phyloP scores from a whole-genome alignment of 2,329 filamentous ascomycete genomes.

The Metarhizium album region DNA sequence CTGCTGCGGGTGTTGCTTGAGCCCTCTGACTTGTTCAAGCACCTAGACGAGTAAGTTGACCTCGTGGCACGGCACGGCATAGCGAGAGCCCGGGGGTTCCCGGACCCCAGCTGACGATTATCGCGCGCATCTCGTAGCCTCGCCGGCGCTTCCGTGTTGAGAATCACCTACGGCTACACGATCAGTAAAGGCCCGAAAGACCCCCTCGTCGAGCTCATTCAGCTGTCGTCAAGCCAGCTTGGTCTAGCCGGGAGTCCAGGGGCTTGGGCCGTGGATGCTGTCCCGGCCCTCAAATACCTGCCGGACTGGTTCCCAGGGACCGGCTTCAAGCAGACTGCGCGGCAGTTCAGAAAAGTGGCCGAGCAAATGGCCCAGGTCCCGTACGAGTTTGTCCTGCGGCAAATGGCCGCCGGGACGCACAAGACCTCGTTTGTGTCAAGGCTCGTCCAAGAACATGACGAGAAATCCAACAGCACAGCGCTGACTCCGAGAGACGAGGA shows the following conservation, averaged over 20 bases:
- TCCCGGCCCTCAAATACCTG: slow-evolving; percentile 20
- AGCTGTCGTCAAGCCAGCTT: slow-evolving; percentile 19
- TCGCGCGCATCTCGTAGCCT: not conserved
- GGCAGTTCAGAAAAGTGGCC: slow-evolving; percentile 14
- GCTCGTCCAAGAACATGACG: not conserved
- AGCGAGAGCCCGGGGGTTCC: too few species aligned
- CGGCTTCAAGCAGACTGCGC: slow-evolving; percentile 19
- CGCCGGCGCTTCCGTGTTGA: slow-evolving; percentile 9
- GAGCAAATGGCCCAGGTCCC: slow-evolving; percentile 14
- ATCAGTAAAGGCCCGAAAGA: slow-evolving; percentile 19
- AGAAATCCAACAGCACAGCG: not conserved
- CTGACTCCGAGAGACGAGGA: not conserved
- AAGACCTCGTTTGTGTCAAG: slow-evolving; percentile 17
- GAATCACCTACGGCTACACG: slow-evolving; percentile 20
- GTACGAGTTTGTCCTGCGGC: slow-evolving; percentile 18
- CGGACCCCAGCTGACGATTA: too few species aligned
- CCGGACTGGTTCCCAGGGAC: slow-evolving; percentile 20
- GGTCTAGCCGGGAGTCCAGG: slow-evolving; percentile 17
- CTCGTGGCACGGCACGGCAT: too few species aligned
- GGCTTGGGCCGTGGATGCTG: slow-evolving; percentile 22
- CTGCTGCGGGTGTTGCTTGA: slow-evolving; percentile 29
- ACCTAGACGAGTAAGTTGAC: slow-evolving; percentile 29
- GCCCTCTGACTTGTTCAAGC: slow-evolving; percentile 25
- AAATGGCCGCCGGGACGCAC: slow-evolving; percentile 13
- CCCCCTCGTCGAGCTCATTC: slow-evolving; percentile 18